Evolutionary conservation across 2,329 filamentous ascomycete genomes (phyloP).

Genomic region (Hypomyces rosellus): DNA sequence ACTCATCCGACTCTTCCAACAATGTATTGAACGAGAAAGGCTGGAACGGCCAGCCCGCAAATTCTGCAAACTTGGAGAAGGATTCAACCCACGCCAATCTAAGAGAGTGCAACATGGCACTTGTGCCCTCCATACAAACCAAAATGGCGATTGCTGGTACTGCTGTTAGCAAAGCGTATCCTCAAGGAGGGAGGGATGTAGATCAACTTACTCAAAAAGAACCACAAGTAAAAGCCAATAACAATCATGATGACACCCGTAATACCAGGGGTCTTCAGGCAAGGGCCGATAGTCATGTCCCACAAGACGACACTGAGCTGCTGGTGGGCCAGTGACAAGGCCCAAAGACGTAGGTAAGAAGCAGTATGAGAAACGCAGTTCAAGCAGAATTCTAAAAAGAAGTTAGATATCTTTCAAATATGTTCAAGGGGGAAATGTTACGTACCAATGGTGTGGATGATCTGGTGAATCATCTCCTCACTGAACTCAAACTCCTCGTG

Average conservation of each 20-base stretch:
- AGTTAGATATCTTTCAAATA: neutral
- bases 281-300: conserved; percentile 85
- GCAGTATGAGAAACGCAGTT: conserved; percentile 99
- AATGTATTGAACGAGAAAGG: conserved; percentile 83
- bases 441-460: conserved; percentile 96
- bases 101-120: conserved; percentile 88
- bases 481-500: conserved; percentile 97
- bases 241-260: conserved; percentile 76
- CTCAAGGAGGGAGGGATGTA: neutral
- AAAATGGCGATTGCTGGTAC: conserved; percentile 51
- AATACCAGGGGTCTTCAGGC: conserved; percentile 60
- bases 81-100: conserved; percentile 95
- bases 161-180: conserved; percentile 18
- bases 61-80: conserved; percentile 96
- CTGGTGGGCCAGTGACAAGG: conserved; percentile 92
- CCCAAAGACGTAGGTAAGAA: conserved; percentile 97
- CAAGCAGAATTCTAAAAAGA: conserved; percentile 76
- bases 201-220: conserved; percentile 58
- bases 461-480: conserved; percentile 97
- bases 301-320: conserved; percentile 94
- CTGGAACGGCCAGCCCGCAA: conserved; percentile 77
- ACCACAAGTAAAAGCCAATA: conserved; percentile 81
- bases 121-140: conserved; percentile 93
- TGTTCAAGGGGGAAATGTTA: conserved; percentile 8
- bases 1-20: conserved; percentile 71